phyloP scores from a whole-genome alignment of 2,329 filamentous ascomycete species.

The Colletotrichum orbiculare region DNA sequence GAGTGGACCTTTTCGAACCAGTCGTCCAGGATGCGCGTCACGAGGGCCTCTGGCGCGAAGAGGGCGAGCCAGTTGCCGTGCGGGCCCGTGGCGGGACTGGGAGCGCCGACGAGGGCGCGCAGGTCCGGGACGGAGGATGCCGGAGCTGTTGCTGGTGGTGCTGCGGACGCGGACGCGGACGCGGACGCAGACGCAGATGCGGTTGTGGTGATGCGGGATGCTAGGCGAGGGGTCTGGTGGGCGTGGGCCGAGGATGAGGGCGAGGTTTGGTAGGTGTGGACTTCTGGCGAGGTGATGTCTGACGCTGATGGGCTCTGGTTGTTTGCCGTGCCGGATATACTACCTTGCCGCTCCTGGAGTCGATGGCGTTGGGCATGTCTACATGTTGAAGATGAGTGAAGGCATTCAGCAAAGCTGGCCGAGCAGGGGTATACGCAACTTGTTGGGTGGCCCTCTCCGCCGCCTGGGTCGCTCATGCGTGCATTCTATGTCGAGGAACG shows the following conservation, averaged over 20 bases:
- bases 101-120: constrained; percentile 27
- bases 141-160: not conserved
- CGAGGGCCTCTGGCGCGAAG: constrained; percentile 28
- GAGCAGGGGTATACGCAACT: constrained; percentile 32
- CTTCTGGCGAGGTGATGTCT: constrained; percentile 24
- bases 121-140: constrained; percentile 20
- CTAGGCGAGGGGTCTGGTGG: constrained; percentile 4
- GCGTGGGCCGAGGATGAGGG: constrained; percentile 11
- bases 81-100: constrained; percentile 17
- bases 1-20: constrained; percentile 52
- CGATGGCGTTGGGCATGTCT: constrained; percentile 17
- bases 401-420: not conserved
- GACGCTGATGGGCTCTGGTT: constrained; percentile 21
- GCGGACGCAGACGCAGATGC: constrained; percentile 1
- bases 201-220: not conserved
- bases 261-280: constrained; percentile 22
- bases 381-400: constrained; percentile 3
- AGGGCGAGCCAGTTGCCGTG: constrained; percentile 17
- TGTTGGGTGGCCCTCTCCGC: constrained; percentile 43
- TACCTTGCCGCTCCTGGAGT: not conserved
- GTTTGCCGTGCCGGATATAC: not conserved
- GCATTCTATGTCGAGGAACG: constrained; percentile 41
- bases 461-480: constrained; percentile 42
- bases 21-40: constrained; percentile 42
- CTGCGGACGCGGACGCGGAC: not conserved